Base-by-base conservation (phyloP, 2,329 filamentous ascomycete genomes). In the Alternaria incomplexa region DNA sequence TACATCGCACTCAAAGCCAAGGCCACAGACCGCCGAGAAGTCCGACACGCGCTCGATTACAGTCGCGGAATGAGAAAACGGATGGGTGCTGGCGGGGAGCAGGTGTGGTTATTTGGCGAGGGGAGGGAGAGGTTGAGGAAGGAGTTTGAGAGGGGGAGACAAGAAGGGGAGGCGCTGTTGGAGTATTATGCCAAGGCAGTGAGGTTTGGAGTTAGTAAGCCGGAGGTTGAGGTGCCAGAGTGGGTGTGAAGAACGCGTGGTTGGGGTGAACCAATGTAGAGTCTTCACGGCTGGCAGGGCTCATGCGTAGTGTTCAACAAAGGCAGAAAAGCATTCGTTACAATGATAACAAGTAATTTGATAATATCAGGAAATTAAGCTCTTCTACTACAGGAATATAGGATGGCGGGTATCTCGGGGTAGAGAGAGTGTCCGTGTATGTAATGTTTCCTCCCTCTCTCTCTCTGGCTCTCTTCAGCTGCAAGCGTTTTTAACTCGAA, bases 101-200 rank as follows among this genome's bases (percentile, higher is more conserved):
- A 51, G 6, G 43, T 25, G 25, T 75, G 72, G 70, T 11, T 75
- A 2, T 32, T 13, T 5, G 56, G 57, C 9, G 6, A 15, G 5
- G 69, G 61, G 22, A 58, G 64, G 43, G 64, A 55, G 45, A 64
- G 17, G 62, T 40, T 75, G 55, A 62, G 61, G 46, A 63, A 36
- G 2, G 68, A 66, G 62, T 73, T 66, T 59, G 65, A 36, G 17
- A 62, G 54, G 56, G 58, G 53, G n/a, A 52, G 69, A 45, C 28
- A 5, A 2, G 69, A 69, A 30, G 48, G 70, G 5, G 67, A 71
- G 11, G 60, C 48, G 5, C 20, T 76, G 58, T 45, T 75, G 36
- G 69, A 71, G 60, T 73, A 72, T 59, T 72, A 73, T 63, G 66
- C 59, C 30, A 73, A 71, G 64, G 65, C 68, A 22, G 64, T 75